Evolutionary conservation across 495 filamentous ascomycete species (phyloP), one percentile per base, ranked within the genome.

Genomic region (Parmelia sp.): DNA sequence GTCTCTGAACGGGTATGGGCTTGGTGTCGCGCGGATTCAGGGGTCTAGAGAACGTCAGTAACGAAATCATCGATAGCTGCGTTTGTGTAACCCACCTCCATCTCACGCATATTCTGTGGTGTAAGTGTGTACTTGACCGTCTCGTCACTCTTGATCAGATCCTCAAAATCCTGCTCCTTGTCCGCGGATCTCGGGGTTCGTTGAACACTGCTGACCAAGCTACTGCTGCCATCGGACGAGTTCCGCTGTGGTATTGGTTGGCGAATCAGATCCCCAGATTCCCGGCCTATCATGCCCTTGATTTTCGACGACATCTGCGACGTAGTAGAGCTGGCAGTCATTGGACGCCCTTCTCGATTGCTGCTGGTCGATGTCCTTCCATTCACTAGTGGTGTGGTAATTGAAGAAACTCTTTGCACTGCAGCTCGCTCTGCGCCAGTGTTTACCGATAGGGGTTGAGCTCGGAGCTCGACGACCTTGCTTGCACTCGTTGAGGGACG

Each of bases 101-200:
- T 89, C 65, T 93, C 87, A 58, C 93, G 86, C 82, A 97, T 89
- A 65, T 80, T 90, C 71, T 90, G 87, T 2, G 94, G 93, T 2
- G 94, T 98, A 37, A 97, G 80, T 3, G 94, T 97, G 72, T 88
- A 97, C 73, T 93, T 92, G 55, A 98, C 87, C 3, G 94, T 97
- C 72, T 96, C 87, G 62, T 91, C 86, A 74, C 91, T 92, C 44
- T 89, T 86, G 64, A 98, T 94, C 42, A 97, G 80, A 67, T 92
- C 84, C 69, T 98, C 94, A 74, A 98, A 92, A 57, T 79, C 78
- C 25, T 77, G 76, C 59, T 75, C 79, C 61, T 80, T 82, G 42
- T 82, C 81, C 47, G 78, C 79, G 31, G 70, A 63, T 35, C 62
- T 75, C 68, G 57, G 73, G 76, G 53, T 70, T 68, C 63, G 72